A percentile compares a stretch with the other conserved stretches of the same genome.
These are phyloP conservation scores for Naganishia cerealis DNA, from an alignment of 1,284 basidiomycete genomes.

Conservation along the genomic window DNA sequence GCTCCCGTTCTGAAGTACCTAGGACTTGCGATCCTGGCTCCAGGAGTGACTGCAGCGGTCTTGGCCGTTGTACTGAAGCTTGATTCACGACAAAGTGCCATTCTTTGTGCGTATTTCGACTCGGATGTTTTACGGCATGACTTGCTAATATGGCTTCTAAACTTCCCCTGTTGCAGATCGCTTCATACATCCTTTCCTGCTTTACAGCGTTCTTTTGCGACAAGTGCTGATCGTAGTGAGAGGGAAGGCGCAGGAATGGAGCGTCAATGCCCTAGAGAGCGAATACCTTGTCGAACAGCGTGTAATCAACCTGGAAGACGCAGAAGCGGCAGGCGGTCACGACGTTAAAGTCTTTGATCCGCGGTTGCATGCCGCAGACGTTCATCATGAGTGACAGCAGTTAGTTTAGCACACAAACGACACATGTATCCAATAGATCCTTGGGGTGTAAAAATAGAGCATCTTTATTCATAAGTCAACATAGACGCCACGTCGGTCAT, in stretches of 20 bases:
- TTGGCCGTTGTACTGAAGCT: not conserved
- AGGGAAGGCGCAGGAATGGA: slow-evolving; percentile 26
- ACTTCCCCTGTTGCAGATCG: slow-evolving; percentile 21
- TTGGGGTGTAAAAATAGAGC: slow-evolving; percentile 10
- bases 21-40: slow-evolving; percentile 11
- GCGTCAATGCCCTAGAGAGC: slow-evolving; percentile 27
- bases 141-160: not conserved
- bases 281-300: slow-evolving; percentile 32
- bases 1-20: slow-evolving; percentile 12
- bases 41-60: not conserved
- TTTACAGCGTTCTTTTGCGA: not conserved
- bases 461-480: not conserved
- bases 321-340: slow-evolving; percentile 5
- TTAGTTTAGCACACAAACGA: not conserved
- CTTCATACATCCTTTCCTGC: slow-evolving; percentile 32
- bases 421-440: slow-evolving; percentile 23
- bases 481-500: no score
- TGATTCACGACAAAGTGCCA: slow-evolving; percentile 10
- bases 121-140: not conserved
- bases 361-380: slow-evolving; percentile 15
- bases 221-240: not conserved
- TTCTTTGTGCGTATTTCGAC: slow-evolving; percentile 24
- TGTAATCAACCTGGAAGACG: slow-evolving; percentile 33
- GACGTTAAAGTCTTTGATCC: slow-evolving; percentile 29
- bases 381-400: slow-evolving; percentile 19